Percentiles rank a stretch among this genome's conserved stretches.
Conservation (phyloP, 202 grass and related monocot genomes). For the Zoysia matrella region DNA sequence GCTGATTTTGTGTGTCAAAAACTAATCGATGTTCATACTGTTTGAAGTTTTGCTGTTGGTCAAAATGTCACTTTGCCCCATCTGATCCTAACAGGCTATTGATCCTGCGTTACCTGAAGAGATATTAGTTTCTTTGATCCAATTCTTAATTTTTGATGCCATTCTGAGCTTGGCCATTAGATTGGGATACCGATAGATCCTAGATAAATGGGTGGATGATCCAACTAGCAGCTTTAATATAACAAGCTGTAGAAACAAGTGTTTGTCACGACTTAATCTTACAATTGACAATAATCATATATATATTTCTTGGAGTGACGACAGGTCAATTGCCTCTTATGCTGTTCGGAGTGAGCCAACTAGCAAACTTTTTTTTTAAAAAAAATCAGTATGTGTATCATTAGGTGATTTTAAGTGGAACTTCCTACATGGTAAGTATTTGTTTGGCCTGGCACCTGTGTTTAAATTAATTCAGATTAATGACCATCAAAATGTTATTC, state of each 20-base stretch:
- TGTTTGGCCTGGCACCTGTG: background rate
- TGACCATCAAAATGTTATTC: background rate
- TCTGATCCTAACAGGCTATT: too few species aligned
- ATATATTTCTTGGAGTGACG: background rate
- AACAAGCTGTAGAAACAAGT: too few species aligned
- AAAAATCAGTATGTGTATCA: background rate
- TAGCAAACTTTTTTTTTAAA: background rate
- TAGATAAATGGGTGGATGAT: background rate
- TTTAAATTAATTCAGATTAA: conserved; percentile 6
- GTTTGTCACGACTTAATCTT: background rate
- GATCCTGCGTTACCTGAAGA: background rate
- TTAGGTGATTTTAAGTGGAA: background rate
- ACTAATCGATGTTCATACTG: background rate
- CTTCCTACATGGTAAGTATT: background rate
- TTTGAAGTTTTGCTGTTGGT: background rate
- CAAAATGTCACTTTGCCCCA: too few species aligned
- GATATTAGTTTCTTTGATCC: background rate
- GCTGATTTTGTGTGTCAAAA: background rate
- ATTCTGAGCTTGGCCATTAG: background rate
- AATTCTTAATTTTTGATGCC: background rate
- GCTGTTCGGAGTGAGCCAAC: conserved; percentile 15
- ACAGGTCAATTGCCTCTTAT: conserved; percentile 1
- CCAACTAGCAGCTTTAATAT: too few species aligned
- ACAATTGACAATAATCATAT: background rate
- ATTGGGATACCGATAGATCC: background rate